Base-by-base conservation (phyloP, 176 grass and related monocot species). In the Raddia guianensis region DNA sequence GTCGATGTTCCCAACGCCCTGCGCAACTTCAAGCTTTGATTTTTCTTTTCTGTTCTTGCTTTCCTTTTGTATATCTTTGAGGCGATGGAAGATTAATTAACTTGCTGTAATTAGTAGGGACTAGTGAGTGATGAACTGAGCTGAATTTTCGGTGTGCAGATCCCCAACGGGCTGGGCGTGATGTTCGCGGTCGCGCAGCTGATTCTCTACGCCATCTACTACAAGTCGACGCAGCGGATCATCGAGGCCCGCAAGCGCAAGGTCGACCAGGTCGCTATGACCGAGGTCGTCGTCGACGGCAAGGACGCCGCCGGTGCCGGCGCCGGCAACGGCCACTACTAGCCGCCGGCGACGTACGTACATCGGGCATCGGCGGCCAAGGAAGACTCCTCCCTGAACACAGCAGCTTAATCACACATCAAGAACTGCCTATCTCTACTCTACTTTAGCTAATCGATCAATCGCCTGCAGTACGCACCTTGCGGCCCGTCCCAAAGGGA, bases 201-300 rank as follows among this genome's bases (percentile, higher is more conserved):
- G 58, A 7, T 91, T 37, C 82, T 99, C 6, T 95, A 99, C 72
- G 96, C 76, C 49, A 76, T 93, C 74, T 99, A 93, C 88, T 91
- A 93, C 92, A 93, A 93, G 79, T 99, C 96, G 12, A 99, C 96
- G 6, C 79, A 91, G 86, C 19, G 83, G 68, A 94, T 95, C 84
- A 84, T 91, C 11, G 88, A 89, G 68, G 86, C 84, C 16, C 69
- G 86, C 52, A 86, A 89, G 85, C 85, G 77, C 82, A 93, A 93
- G 85, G 79, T 18, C 54, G 90, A 81, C 64, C 87, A 90, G 45
- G 59, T 93, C 60, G 87, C 85, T 73, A 77, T 92, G 81, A 82
- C 83, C 1, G 90, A 83, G 71, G 96, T 95, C 67, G 91, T 92
- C 61, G 90, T 89, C 63, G 90, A 90, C 56, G 73, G 18, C 42